These are phyloP conservation scores for Rhizopogon roseolus DNA, from an alignment of 768 basidiomycete species.

Conservation along the genomic window DNA sequence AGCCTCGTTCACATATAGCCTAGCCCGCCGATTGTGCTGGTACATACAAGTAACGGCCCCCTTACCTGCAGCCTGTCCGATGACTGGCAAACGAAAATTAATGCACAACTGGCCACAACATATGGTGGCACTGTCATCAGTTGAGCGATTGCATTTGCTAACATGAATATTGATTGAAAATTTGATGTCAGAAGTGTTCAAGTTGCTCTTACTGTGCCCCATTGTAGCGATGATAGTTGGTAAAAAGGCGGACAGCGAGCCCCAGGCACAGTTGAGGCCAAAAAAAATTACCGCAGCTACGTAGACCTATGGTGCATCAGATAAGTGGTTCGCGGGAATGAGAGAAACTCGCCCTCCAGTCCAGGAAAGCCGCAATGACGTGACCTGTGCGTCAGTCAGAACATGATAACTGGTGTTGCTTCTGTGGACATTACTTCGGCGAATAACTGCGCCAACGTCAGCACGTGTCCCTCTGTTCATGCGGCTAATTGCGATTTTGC, in stretches of 20 bases:
- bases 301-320: constrained; percentile 30
- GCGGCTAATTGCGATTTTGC: constrained; percentile 26
- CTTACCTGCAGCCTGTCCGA: constrained; percentile 43
- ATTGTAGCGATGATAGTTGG: constrained; percentile 52
- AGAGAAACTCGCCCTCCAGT: constrained; percentile 33
- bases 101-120: constrained; percentile 34
- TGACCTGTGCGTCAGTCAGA: constrained; percentile 27
- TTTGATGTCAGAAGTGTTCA: too few relatives aligned
- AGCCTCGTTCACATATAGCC: constrained; percentile 34
- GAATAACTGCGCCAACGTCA: constrained; percentile 36
- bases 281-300: constrained; percentile 45
- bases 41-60: constrained; percentile 29
- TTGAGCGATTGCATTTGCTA: constrained; percentile 39
- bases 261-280: constrained; percentile 42
- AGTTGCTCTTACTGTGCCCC: constrained; percentile 34
- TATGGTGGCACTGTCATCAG: constrained; percentile 53
- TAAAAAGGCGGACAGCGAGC: constrained; percentile 47
- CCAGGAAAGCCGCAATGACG: constrained; percentile 37
- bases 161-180: background rate
- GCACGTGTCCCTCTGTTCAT: constrained; percentile 38
- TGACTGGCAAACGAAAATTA: constrained; percentile 30
- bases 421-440: constrained; percentile 26
- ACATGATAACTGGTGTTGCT: background rate
- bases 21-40: constrained; percentile 28
- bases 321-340: too few relatives aligned